phyloP scores from a whole-genome alignment of 129 eudicot genomes.

The Solidago caesia region DNA sequence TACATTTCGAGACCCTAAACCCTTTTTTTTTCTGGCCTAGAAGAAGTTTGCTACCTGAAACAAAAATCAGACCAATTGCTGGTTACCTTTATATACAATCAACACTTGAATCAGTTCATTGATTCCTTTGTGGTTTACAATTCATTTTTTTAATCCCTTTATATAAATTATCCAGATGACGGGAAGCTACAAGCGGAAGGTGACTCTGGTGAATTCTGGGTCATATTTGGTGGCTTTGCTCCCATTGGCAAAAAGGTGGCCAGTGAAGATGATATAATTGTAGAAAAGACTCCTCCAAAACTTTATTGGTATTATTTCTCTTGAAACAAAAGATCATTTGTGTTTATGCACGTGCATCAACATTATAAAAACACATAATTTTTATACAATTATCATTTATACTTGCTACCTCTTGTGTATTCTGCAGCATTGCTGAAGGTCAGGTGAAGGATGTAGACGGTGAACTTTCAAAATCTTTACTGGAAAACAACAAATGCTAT shows the following conservation, averaged over 20 bases:
- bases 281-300: conserved; percentile 73
- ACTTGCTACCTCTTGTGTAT: conserved; percentile 14
- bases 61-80: background rate
- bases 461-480: conserved; percentile 79
- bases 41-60: no score
- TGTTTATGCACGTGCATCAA: conserved; percentile 6
- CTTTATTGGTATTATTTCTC: conserved; percentile 54
- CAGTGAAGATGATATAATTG: conserved; percentile 85
- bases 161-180: conserved; percentile 51
- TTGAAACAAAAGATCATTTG: background rate
- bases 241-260: conserved; percentile 89
- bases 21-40: no score
- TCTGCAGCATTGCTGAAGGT: conserved; percentile 74
- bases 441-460: conserved; percentile 69
- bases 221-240: conserved; percentile 98
- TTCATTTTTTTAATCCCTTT: conserved; percentile 10
- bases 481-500: conserved; percentile 89
- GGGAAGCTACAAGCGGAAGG: conserved; percentile 92
- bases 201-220: conserved; percentile 97
- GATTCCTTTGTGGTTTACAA: background rate
- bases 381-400: background rate
- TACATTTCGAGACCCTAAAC: no score
- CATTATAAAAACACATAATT: background rate
- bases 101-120: conserved; percentile 6
- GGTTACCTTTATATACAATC: background rate